phyloP scores from a whole-genome alignment of 2,329 filamentous ascomycete genomes.

The Drechslera avenae region DNA sequence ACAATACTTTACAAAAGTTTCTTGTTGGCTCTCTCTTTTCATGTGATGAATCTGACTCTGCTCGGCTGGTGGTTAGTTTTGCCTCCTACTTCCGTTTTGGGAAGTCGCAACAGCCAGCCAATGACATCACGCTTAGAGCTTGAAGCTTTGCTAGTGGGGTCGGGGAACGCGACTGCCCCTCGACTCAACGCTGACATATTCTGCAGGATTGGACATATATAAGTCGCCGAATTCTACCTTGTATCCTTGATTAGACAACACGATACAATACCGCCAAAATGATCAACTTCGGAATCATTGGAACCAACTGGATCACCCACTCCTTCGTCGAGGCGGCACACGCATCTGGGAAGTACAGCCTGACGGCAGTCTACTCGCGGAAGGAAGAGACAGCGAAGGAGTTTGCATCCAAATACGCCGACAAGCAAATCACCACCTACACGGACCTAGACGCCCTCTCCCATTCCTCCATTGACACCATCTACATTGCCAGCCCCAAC shows the following conservation, averaged over 20 bases:
- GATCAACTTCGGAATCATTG: slow-evolving; percentile 55
- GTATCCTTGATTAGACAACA: background rate
- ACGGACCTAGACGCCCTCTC: slow-evolving; percentile 50
- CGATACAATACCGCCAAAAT: slow-evolving; percentile 18
- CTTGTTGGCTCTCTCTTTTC: background rate
- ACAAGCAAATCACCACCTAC: slow-evolving; percentile 42
- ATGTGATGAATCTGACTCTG: background rate
- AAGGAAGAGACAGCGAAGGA: slow-evolving; percentile 49
- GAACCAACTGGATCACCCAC: slow-evolving; percentile 58
- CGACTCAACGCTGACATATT: slow-evolving; percentile 5
- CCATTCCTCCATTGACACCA: slow-evolving; percentile 46
- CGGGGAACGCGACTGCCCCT: slow-evolving; percentile 11
- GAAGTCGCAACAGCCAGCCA: slow-evolving; percentile 21
- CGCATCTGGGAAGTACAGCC: slow-evolving; percentile 51
- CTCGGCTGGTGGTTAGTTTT: slow-evolving; percentile 1
- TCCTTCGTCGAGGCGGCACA: slow-evolving; percentile 54
- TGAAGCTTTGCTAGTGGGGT: slow-evolving; percentile 20
- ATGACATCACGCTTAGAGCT: slow-evolving; percentile 21
- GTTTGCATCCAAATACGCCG: slow-evolving; percentile 51
- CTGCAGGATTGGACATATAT: background rate
- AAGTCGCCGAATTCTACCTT: background rate
- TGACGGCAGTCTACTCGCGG: slow-evolving; percentile 55
- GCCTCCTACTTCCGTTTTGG: slow-evolving; percentile 14
- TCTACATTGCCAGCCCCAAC: slow-evolving; percentile 59
- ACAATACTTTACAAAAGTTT: background rate